Evolutionary conservation across 495 filamentous ascomycete genomes (phyloP).

Genomic region (Penicillium soppii): DNA sequence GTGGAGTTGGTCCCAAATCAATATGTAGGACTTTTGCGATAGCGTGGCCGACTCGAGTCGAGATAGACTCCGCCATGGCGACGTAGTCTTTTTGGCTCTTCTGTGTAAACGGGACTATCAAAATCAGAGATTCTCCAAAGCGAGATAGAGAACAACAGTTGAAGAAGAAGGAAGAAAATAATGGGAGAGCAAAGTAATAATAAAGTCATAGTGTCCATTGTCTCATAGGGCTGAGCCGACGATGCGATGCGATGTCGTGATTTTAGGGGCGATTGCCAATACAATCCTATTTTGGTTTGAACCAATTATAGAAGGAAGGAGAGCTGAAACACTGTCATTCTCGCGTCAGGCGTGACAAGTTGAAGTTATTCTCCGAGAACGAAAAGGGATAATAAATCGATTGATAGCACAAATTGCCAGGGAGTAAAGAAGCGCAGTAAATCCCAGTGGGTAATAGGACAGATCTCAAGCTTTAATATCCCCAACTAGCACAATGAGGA

Average conservation of each 20-base stretch:
- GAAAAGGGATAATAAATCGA: not conserved
- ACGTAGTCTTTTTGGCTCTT: not conserved
- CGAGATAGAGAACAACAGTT: not conserved
- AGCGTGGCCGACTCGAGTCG: slow-evolving; percentile 7
- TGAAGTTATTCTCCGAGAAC: not conserved
- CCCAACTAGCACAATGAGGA: too few species aligned
- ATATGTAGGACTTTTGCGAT: not conserved
- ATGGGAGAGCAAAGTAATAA: not conserved
- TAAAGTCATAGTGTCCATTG: not conserved
- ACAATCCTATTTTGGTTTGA: not conserved
- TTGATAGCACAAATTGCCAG: not conserved
- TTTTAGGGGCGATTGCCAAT: not conserved
- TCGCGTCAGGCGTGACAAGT: not conserved
- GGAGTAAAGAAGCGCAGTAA: too few species aligned
- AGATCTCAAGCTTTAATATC: too few species aligned
- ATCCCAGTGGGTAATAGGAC: too few species aligned
- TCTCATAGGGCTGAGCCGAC: not conserved
- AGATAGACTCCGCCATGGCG: slow-evolving; percentile 7
- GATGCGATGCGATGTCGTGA: slow-evolving; percentile 7
- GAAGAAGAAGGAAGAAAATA: slow-evolving; percentile 3
- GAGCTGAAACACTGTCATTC: not conserved
- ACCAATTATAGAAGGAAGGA: not conserved
- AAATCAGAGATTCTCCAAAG: not conserved
- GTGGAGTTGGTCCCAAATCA: not conserved
- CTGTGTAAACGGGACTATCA: not conserved